These are phyloP conservation scores for Eutrema yunnanense DNA, from an alignment of 345 rosid species.

Conservation along the genomic window DNA sequence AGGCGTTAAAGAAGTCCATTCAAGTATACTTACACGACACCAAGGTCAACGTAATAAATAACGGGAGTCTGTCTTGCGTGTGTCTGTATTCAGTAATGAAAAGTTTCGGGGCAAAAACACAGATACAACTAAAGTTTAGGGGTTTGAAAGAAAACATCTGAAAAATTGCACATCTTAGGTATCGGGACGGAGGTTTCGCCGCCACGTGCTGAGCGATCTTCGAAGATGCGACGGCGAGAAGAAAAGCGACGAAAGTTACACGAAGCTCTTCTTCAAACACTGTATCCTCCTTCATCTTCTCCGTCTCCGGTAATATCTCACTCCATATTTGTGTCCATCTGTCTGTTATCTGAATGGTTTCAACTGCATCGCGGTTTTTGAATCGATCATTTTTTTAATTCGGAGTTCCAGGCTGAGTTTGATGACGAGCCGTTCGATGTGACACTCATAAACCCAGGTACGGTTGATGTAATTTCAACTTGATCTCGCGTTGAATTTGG, in stretches of 20 bases:
- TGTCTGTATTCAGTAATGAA: not conserved
- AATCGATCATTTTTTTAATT: not conserved
- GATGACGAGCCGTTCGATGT: slow-evolving; percentile 31
- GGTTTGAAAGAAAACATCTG: not conserved
- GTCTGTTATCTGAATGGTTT: not conserved
- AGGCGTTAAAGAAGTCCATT: not conserved
- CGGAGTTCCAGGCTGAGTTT: slow-evolving; percentile 5
- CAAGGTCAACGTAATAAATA: no score
- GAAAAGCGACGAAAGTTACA: slow-evolving; percentile 58
- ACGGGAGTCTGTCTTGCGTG: no score
- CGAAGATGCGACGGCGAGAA: slow-evolving; percentile 41
- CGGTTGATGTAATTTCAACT: not conserved
- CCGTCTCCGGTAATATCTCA: not conserved
- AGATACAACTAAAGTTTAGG: not conserved
- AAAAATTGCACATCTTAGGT: not conserved
- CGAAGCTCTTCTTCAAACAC: slow-evolving; percentile 55
- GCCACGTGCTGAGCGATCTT: not conserved
- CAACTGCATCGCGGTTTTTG: not conserved
- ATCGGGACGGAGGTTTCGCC: not conserved
- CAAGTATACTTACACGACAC: not conserved
- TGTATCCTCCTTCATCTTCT: slow-evolving; percentile 42
- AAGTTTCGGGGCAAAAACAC: not conserved
- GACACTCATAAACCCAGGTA: slow-evolving; percentile 45
- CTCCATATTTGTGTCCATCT: not conserved
- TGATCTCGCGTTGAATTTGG: not conserved